phyloP scores from a whole-genome alignment of 2,329 filamentous ascomycete species.

The Domatiomyces catenatus region DNA sequence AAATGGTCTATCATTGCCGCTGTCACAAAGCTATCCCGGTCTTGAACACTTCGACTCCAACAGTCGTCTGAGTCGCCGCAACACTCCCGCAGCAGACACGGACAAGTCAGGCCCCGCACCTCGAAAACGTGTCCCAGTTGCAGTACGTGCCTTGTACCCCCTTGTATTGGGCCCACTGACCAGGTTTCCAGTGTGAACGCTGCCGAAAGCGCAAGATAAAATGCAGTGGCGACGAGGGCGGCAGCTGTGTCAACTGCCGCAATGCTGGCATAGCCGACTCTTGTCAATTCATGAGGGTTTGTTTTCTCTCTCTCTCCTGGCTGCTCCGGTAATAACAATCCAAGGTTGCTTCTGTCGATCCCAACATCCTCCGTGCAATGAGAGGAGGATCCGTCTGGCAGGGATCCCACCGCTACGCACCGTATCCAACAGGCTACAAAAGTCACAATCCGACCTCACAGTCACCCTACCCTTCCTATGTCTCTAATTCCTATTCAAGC shows the following conservation, averaged over 20 bases:
- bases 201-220: slow-evolving; percentile 91
- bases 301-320: not conserved
- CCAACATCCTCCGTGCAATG: not conserved
- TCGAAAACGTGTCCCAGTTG: slow-evolving; percentile 21
- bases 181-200: slow-evolving; percentile 53
- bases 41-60: slow-evolving; percentile 11
- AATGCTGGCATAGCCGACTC: slow-evolving; percentile 43
- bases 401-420: slow-evolving; percentile 9
- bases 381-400: not conserved
- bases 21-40: slow-evolving; percentile 10
- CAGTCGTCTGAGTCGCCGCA: slow-evolving; percentile 10
- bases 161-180: not conserved
- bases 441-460: too few relatives aligned
- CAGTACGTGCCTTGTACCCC: slow-evolving; percentile 13
- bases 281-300: slow-evolving; percentile 69
- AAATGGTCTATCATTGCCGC: slow-evolving; percentile 13
- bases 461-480: too few relatives aligned
- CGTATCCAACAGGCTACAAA: slow-evolving; percentile 3
- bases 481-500: too few relatives aligned
- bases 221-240: slow-evolving; percentile 71
- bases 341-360: slow-evolving; percentile 8
- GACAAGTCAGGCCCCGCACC: slow-evolving; percentile 14
- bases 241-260: slow-evolving; percentile 74
- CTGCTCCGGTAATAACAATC: not conserved
- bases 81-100: slow-evolving; percentile 13